Percentiles rank a stretch among this genome's conserved stretches.
phyloP scores from a whole-genome alignment of 2,329 filamentous ascomycete species.

The Botrytis sinoallii region DNA sequence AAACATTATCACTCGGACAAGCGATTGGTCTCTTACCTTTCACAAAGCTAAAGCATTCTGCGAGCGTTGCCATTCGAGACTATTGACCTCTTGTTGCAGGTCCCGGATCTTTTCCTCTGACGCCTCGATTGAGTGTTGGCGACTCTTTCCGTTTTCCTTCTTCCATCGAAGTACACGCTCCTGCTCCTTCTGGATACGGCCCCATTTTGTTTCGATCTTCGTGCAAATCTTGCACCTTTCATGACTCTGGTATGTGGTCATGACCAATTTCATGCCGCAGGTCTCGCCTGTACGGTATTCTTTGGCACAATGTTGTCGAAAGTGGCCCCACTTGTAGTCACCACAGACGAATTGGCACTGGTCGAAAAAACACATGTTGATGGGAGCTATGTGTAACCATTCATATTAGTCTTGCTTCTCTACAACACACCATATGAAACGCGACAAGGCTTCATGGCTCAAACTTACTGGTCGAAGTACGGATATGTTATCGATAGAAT shows the following conservation, averaged over 20 bases:
- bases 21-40: conserved; percentile 19
- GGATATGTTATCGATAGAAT: conserved; percentile 13
- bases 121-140: conserved; percentile 68
- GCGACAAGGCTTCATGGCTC: neutral
- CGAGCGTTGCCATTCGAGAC: conserved; percentile 38
- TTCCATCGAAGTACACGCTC: conserved; percentile 76
- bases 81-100: conserved; percentile 57
- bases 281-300: conserved; percentile 96
- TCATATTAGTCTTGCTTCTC: conserved; percentile 25
- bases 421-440: conserved; percentile 25
- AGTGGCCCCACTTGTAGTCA: conserved; percentile 93
- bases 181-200: conserved; percentile 70
- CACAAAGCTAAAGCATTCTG: conserved; percentile 16
- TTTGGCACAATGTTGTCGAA: conserved; percentile 87
- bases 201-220: conserved; percentile 81
- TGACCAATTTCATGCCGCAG: conserved; percentile 89
- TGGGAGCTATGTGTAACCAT: conserved; percentile 23
- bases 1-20: neutral
- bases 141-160: conserved; percentile 51
- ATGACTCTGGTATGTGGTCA: conserved; percentile 61
- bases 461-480: conserved; percentile 31
- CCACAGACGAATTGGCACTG: conserved; percentile 81
- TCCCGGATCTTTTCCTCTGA: conserved; percentile 67
- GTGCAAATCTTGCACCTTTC: conserved; percentile 78
- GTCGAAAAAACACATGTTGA: conserved; percentile 92